Conservation (phyloP, 768 basidiomycete species). For the Hemileccinum impolitum region DNA sequence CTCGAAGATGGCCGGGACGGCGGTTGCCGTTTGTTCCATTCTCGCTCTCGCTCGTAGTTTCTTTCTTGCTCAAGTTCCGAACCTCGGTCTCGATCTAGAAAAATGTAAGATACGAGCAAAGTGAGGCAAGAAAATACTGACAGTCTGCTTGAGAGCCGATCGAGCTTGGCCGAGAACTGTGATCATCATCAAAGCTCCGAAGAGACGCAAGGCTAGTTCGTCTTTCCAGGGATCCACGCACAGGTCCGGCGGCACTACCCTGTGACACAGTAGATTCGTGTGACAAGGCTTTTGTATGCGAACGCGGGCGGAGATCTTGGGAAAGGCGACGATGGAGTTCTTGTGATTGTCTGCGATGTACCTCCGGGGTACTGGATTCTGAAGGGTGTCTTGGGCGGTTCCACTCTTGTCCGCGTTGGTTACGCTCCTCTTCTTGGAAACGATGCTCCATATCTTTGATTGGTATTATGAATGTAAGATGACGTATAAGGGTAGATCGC, state of each 20-base stretch:
- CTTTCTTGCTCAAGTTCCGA: constrained; percentile 43
- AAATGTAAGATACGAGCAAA: not conserved
- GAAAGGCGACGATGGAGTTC: constrained; percentile 27
- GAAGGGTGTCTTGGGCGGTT: constrained; percentile 34
- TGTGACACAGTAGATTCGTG: constrained; percentile 15
- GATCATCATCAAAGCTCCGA: constrained; percentile 39
- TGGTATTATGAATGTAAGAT: not conserved
- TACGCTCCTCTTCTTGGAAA: constrained; percentile 28
- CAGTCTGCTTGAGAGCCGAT: constrained; percentile 50
- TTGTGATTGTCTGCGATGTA: constrained; percentile 24
- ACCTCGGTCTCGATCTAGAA: constrained; percentile 44
- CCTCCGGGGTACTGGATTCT: constrained; percentile 23
- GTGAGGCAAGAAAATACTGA: constrained; percentile 30
- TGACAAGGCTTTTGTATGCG: constrained; percentile 20
- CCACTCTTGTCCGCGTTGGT: constrained; percentile 50
- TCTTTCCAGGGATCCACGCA: constrained; percentile 17
- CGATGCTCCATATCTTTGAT: constrained; percentile 29
- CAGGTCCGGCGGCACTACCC: constrained; percentile 3
- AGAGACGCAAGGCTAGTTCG: constrained; percentile 41
- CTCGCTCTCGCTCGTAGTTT: constrained; percentile 47
- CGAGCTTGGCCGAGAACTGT: constrained; percentile 44
- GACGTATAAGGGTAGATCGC: constrained; percentile 15
- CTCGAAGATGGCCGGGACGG: constrained; percentile 44
- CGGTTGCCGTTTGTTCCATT: constrained; percentile 50
- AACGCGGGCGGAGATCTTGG: constrained; percentile 26